A percentile compares a stretch with the other conserved stretches of the same genome.
Conservation (phyloP, 805 yeast genomes). For the Hanseniaspora osmophila region DNA sequence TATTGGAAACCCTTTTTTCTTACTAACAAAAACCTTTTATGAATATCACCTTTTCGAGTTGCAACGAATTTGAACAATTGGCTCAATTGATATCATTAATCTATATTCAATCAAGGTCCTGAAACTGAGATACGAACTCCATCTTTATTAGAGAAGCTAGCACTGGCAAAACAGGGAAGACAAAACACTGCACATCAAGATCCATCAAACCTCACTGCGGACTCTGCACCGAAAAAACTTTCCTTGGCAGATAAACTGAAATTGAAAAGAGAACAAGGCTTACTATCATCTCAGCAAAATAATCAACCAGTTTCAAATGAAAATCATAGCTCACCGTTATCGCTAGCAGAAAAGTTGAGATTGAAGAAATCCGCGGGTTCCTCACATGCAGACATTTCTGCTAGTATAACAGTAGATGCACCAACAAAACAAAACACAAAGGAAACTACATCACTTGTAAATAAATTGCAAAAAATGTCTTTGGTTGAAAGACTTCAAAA, state of each 20-base stretch:
- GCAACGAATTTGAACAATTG: no score
- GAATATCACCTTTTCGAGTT: no score
- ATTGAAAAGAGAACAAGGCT: slow-evolving; percentile 1
- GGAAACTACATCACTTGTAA: no score
- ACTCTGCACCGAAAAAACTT: background rate
- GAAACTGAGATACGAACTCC: background rate
- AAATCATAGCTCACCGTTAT: background rate
- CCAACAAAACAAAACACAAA: background rate
- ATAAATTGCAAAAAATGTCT: background rate
- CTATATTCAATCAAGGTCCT: background rate
- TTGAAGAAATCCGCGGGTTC: background rate
- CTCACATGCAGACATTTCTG: background rate
- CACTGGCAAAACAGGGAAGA: background rate
- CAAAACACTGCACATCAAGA: background rate
- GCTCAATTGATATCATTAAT: no score
- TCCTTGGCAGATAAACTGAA: slow-evolving; percentile 3
- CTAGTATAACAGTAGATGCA: background rate
- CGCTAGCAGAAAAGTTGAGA: background rate
- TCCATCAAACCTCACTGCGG: background rate
- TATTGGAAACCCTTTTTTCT: no score
- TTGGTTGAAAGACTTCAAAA: background rate
- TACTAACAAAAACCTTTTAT: no score
- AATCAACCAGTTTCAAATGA: no score
- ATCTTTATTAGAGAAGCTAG: background rate
- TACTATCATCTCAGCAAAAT: no score